Evolutionary conservation across 495 filamentous ascomycete genomes (phyloP), one percentile per base, ranked within the genome.

Genomic region (Durotheca rogersii): DNA sequence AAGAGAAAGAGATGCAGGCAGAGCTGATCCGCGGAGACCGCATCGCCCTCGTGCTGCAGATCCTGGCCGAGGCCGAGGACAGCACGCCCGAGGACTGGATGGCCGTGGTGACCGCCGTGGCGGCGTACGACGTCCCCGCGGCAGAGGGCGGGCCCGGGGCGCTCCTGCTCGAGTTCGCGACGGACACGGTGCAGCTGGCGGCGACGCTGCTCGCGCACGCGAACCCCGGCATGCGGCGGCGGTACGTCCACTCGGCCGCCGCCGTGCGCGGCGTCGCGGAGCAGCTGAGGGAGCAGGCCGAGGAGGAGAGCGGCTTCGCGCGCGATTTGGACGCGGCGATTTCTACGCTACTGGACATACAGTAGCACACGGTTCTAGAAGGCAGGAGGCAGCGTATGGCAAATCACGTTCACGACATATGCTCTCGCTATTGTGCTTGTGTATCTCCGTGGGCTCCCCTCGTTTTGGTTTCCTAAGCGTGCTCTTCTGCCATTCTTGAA

Each of bases 41-140:
- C 51, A 74, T 82, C 44, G 65, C 82, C 7, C 67, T 80, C 9
- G 62, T 80, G 1, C 51, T 85, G 11, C 54, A 77, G 6, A 64
- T 59, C 10, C 57, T 81, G 4, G 66, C 68, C 0, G 77, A 81
- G 55, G 56, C 54, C n/a, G 70, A 72, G 34, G 44, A 47, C 2
- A 61, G 58, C 0, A 60, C 71, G 7, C 55, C 64, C 27, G 75
- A 77, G 53, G 70, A 68, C n/a, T 79, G 77, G 76, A 68, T 80
- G 67, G 54, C 61, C 33, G 34, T 72, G 0, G 65, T 80, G 9
- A 71, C 67, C 0, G 57, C 53, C 7, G 67, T 67, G 0, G 63
- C 71, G 1, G 69, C 68, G 2, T 68, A 71, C 50, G 55, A 59
- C 43, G 53, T 64, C n/a, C 52, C 64, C 1, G 57, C 47, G 3